Conservation (phyloP, 2,329 filamentous ascomycete species). For the Cladosporium sp. region DNA sequence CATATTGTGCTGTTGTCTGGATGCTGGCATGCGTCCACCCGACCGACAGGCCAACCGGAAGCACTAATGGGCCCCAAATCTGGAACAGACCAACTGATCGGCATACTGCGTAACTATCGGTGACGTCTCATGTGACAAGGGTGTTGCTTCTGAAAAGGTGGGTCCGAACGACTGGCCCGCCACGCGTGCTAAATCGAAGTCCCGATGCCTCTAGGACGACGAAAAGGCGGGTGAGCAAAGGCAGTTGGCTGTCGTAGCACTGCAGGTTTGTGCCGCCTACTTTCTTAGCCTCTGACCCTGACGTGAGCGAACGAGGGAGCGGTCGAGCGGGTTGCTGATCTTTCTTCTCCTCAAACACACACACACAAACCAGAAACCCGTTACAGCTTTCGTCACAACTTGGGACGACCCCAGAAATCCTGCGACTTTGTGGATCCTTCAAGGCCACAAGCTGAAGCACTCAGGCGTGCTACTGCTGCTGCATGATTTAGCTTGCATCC, state of each 20-base stretch:
- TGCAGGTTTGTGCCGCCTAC: constrained; percentile 1
- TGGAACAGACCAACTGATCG: constrained; percentile 3
- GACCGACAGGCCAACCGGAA: too few species aligned
- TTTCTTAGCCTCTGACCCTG: background rate
- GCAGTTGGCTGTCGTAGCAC: constrained; percentile 7
- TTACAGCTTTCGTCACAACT: background rate
- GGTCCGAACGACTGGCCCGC: constrained; percentile 11
- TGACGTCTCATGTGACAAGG: constrained; percentile 9
- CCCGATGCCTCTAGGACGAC: constrained; percentile 1
- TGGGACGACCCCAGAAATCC: background rate
- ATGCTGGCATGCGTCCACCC: too few species aligned
- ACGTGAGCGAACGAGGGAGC: background rate
- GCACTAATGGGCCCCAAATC: background rate
- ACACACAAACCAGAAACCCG: background rate
- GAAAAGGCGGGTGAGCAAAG: background rate
- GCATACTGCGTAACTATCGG: background rate
- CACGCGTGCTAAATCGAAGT: constrained; percentile 9
- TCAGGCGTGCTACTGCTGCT: background rate
- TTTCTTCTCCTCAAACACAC: background rate
- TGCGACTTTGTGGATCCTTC: background rate
- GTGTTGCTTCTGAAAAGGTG: constrained; percentile 2
- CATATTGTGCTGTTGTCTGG: background rate
- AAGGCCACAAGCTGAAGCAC: background rate
- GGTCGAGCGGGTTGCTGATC: background rate
- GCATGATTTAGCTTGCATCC: background rate